Evolutionary conservation across 441 rosid species (phyloP).

Genomic region (Populus hybrid): DNA sequence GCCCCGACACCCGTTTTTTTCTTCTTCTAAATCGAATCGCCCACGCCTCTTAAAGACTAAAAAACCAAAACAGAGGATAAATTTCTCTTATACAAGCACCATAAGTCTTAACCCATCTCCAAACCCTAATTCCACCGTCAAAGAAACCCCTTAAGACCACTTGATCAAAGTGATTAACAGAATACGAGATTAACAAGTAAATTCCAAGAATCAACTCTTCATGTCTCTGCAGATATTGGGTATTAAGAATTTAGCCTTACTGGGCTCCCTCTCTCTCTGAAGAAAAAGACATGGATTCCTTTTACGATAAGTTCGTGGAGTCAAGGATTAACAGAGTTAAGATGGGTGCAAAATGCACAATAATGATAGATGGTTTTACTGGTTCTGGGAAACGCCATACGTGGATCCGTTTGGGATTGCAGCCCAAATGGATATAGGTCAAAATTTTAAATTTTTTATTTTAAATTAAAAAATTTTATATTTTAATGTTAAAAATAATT

Average conservation of each 20-base stretch:
- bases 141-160: constrained; percentile 58
- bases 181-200: constrained; percentile 62
- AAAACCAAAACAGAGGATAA: constrained; percentile 57
- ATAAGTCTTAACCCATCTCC: constrained; percentile 42
- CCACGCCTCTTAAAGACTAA: constrained; percentile 35
- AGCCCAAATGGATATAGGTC: too few species aligned
- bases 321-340: constrained; percentile 73
- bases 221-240: constrained; percentile 81
- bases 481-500: too few species aligned
- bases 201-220: constrained; percentile 51
- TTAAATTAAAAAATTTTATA: too few species aligned
- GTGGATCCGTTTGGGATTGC: too few species aligned
- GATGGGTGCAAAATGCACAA: constrained; percentile 70
- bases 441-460: too few species aligned
- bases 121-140: constrained; percentile 38
- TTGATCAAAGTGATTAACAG: constrained; percentile 86
- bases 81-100: constrained; percentile 43
- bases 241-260: constrained; percentile 83
- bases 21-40: constrained; percentile 44
- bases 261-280: constrained; percentile 64
- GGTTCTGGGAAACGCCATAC: constrained; percentile 95
- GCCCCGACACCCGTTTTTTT: constrained; percentile 57
- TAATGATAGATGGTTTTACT: constrained; percentile 95
- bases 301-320: constrained; percentile 69
- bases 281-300: constrained; percentile 60